Evolutionary conservation across 1,284 basidiomycete genomes (phyloP), one percentile per base, ranked within the genome.

Genomic region (Cryptococcus neoformans): DNA sequence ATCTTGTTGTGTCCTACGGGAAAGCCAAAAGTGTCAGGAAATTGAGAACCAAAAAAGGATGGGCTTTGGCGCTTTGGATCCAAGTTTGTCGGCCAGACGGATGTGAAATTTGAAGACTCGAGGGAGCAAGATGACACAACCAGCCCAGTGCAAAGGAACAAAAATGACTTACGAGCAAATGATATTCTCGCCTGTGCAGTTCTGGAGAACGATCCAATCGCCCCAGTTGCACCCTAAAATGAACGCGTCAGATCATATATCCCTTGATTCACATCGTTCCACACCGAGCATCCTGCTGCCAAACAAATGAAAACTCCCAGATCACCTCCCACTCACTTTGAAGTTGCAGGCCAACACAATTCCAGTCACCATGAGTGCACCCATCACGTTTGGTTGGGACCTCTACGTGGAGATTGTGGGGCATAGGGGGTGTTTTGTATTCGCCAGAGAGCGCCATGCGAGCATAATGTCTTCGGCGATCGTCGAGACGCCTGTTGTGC

Each of bases 121-220:
- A 21, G 21, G 21, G 21, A 21, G 21, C 21, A 21, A 21, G 21
- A 21, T 21, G 21, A 21, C 21, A 21, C 21, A 21, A 21, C 21
- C 21, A 21, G 21, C 21, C 21, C 21, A 21, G 21, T 21, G 21
- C 21, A 21, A 21, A 21, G 21, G 21, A 21, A 21, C 21, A 36
- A 17, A 51, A 44, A 21, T 6, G 3, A 66, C 69, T 65, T 44
- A 69, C 67, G 70, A 68, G 63, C 70, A 74, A 28, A 70, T 59
- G 35, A 72, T 60, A 44, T 68, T 62, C 35, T 64, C 62, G 6
- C 69, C 67, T 9, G 69, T 66, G 53, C 72, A 74, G 28, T 62
- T 66, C 28, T 53, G 53, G 14, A 74, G 17, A 28, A 8, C 6
- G 14, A 10, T 35, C 45, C 45, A 47, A 12, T 47, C 45, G 45